Percentiles rank a stretch among this genome's conserved stretches.
phyloP scores from a whole-genome alignment of 208 protist species.

The Trypanosoma theileri region DNA sequence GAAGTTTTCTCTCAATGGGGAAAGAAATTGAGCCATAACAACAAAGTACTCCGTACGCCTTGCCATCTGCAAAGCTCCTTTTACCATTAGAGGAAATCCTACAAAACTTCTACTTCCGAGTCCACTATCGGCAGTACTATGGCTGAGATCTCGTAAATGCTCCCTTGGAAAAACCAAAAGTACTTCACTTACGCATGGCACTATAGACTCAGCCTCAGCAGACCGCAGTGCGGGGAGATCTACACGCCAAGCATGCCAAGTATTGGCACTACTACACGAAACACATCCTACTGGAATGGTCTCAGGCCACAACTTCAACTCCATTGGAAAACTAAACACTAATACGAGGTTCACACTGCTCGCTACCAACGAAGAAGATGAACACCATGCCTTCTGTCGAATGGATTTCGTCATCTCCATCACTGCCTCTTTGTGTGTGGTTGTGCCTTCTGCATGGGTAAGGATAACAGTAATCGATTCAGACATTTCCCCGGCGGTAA shows the following conservation, averaged over 20 bases:
- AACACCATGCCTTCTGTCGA: neutral
- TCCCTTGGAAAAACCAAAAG: constrained; percentile 1
- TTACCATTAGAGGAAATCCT: neutral
- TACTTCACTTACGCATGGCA: constrained; percentile 4
- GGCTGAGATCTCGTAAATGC: neutral
- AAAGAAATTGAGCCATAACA: constrained; percentile 1
- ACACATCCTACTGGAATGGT: neutral
- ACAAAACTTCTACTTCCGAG: neutral
- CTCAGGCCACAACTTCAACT: neutral
- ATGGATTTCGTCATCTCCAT: neutral
- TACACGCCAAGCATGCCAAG: constrained; percentile 5
- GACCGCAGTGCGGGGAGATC: neutral
- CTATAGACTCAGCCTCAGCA: neutral
- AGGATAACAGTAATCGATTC: constrained; percentile 4
- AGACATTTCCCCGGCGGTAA: neutral
- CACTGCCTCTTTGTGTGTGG: neutral
- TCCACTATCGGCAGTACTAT: neutral
- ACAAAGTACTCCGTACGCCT: constrained; percentile 10
- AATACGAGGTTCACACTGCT: neutral
- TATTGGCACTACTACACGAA: neutral
- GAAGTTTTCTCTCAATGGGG: neutral
- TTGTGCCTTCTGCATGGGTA: neutral
- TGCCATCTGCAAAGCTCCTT: neutral
- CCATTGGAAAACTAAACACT: neutral
- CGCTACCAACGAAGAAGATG: neutral